Evolutionary conservation across 495 filamentous ascomycete species (phyloP), one percentile per base, ranked within the genome.

Genomic region (Neurospora hispaniola): DNA sequence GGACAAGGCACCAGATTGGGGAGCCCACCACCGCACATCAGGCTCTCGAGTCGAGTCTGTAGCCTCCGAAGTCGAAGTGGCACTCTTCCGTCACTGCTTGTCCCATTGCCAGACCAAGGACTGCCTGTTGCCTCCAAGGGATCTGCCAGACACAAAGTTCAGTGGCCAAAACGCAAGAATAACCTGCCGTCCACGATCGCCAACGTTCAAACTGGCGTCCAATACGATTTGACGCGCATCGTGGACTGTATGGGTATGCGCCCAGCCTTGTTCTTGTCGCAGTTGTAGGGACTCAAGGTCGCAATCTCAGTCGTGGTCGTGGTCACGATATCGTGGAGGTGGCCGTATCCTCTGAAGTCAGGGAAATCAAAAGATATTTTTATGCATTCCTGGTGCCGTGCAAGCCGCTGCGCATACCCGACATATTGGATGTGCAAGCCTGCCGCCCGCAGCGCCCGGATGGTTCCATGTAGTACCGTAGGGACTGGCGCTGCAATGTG

Each of bases 371-470:
- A 69, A 75, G 74, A 76, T 81, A 81, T 81, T 81, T 81, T 81
- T 81, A 78, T 74, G 74, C 74, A 27, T 69, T 59, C 20, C 40
- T 74, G 75, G 70, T 75, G 75, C 76, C 75, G 79, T 76, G 78
- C 72, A 74, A 40, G 72, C 70, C 70, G 75, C 78, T 77, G 78
- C 78, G 74, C 75, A 77, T 46, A 76, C 79, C 78, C 77, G 74
- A 69, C 62, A 69, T 48, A 43, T 70, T 77, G 78, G 74, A 48
- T 71, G 77, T 69, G 76, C 69, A 74, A 72, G 73, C 42, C 74
- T 74, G 73, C 75, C 71, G 69, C 72, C 54, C 18, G 70, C 74
- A 73, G 72, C 71, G 71, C 75, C 66, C 71, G 59, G 43, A 59
- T 59, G 70, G 43, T 16, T 44, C 38, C 43, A 35, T 39, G 31